Percentiles rank a stretch among this genome's conserved stretches.
phyloP scores from a whole-genome alignment of 208 protist genomes.

The Trypanosoma cruzi region DNA sequence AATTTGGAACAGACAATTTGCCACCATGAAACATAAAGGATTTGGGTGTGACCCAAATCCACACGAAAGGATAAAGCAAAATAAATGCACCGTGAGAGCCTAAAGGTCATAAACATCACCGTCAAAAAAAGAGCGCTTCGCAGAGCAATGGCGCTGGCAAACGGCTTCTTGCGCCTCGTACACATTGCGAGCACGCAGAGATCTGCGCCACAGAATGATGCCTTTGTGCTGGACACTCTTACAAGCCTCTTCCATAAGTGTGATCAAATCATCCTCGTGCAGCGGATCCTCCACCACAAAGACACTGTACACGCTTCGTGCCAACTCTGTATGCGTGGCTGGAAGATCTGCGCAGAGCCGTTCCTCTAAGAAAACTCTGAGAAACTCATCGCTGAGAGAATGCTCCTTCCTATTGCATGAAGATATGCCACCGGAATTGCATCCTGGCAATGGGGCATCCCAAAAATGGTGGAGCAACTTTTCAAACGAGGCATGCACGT shows the following conservation, averaged over 20 bases:
- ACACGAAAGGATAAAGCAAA: too few relatives aligned
- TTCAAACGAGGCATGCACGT: conserved; percentile 6
- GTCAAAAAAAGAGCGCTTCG: conserved; percentile 13
- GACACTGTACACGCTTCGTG: conserved; percentile 29
- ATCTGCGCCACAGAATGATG: not conserved
- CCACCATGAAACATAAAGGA: too few relatives aligned
- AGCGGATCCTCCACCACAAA: conserved; percentile 38
- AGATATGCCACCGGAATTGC: not conserved
- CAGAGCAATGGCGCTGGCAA: not conserved
- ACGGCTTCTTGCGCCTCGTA: not conserved
- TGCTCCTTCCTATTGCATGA: not conserved
- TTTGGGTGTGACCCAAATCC: too few relatives aligned
- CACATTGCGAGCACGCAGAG: not conserved
- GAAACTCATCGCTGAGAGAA: conserved; percentile 22
- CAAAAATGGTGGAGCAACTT: not conserved
- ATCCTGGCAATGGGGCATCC: not conserved
- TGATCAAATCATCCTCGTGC: conserved; percentile 46
- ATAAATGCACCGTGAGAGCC: too few relatives aligned
- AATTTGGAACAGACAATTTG: too few relatives aligned
- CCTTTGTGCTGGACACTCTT: not conserved
- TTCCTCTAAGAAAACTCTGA: conserved; percentile 11
- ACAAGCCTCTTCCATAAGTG: conserved; percentile 32
- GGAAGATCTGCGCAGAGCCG: conserved; percentile 33
- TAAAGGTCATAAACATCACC: conserved; percentile 16
- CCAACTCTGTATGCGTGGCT: conserved; percentile 34